A percentile compares a stretch with the other conserved stretches of the same genome.
Evolutionary conservation across 257 asterid genomes (phyloP).

Genomic region (Solanum boliviense): DNA sequence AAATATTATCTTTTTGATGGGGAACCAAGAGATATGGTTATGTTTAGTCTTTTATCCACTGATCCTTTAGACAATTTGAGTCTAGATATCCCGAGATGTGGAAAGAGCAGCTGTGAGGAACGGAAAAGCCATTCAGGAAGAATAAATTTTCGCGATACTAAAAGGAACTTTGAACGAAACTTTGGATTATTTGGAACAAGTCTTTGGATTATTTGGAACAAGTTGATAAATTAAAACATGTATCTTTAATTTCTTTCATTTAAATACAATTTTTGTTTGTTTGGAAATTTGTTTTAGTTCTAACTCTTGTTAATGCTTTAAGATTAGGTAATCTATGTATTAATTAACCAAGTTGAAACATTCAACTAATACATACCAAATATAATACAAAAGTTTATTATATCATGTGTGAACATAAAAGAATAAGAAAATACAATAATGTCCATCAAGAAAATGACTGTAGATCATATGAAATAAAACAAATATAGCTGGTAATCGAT

Average conservation of each 20-base stretch:
- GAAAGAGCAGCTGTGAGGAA: not conserved
- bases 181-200: not conserved
- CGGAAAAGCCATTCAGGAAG: not conserved
- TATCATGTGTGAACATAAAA: not conserved
- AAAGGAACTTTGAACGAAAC: not conserved
- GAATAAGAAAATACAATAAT: not conserved
- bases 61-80: constrained; percentile 9
- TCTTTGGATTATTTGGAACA: not conserved
- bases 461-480: not conserved
- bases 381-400: not conserved
- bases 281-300: not conserved
- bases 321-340: not conserved
- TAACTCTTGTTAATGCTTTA: not conserved
- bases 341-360: not conserved
- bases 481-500: not conserved
- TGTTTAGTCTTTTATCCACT: constrained; percentile 47
- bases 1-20: constrained; percentile 45
- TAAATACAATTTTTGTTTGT: not conserved
- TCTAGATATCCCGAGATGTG: not conserved
- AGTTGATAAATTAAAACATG: not conserved
- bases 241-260: not conserved
- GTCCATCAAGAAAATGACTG: not conserved
- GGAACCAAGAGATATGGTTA: constrained; percentile 31
- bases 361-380: not conserved
- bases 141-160: not conserved